Conservation (phyloP, 306 rosid genomes). For the Senna siamea region DNA sequence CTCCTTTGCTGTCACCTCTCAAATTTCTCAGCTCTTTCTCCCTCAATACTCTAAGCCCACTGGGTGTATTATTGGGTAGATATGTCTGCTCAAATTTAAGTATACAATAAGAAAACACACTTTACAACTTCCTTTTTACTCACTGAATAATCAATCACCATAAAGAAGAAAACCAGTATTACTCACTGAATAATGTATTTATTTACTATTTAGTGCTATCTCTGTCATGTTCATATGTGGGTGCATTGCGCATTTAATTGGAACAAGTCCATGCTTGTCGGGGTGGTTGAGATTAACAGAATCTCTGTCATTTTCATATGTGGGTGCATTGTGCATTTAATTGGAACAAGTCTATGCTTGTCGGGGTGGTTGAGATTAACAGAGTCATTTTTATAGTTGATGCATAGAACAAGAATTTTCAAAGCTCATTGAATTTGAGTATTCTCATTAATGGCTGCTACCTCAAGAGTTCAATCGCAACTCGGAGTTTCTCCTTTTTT, state of each 20-base stretch:
- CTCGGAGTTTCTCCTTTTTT: not conserved
- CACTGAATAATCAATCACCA: too few relatives aligned
- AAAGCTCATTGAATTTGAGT: not conserved
- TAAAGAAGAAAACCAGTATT: not conserved
- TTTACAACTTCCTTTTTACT: too few relatives aligned
- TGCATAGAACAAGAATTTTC: too few relatives aligned
- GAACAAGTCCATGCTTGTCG: not conserved
- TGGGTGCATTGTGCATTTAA: constrained; percentile 13
- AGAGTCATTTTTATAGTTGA: too few relatives aligned
- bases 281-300: too few relatives aligned
- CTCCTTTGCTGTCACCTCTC: constrained; percentile 81
- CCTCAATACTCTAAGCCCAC: constrained; percentile 70
- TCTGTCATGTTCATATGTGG: not conserved
- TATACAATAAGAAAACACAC: not conserved
- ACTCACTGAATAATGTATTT: too few relatives aligned
- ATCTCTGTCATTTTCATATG: not conserved
- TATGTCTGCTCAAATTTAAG: constrained; percentile 63
- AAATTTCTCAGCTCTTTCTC: constrained; percentile 68
- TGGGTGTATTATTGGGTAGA: constrained; percentile 84
- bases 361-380: too few relatives aligned
- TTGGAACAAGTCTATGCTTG: not conserved
- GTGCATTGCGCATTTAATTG: constrained; percentile 4
- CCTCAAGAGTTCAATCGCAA: not conserved
- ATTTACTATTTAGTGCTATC: too few relatives aligned
- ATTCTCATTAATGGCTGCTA: not conserved